Percentiles rank a stretch among this genome's conserved stretches.
phyloP scores from a whole-genome alignment of 257 asterid genomes.

The Nicotiana tabacum region DNA sequence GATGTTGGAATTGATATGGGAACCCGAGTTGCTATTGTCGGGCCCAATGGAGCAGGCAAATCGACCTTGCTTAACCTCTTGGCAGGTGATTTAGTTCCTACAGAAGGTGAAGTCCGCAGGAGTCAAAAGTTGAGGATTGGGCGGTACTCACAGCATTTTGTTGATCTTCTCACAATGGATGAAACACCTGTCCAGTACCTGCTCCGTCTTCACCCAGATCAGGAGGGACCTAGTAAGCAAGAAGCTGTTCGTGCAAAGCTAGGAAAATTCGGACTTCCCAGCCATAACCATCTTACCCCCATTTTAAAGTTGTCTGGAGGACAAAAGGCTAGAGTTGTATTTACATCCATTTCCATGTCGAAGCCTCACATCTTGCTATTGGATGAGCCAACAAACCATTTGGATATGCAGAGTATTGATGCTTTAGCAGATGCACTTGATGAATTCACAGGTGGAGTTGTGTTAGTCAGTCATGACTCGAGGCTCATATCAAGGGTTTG shows the following conservation, averaged over 20 bases:
- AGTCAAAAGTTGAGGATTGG: conserved; percentile 32
- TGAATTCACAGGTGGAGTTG: conserved; percentile 18
- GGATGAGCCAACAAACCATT: conserved; percentile 38
- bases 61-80: conserved; percentile 64
- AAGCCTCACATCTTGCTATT: conserved; percentile 32
- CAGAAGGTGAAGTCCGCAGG: conserved; percentile 29
- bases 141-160: conserved; percentile 25
- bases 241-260: conserved; percentile 29
- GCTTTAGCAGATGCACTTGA: conserved; percentile 28
- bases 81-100: conserved; percentile 43
- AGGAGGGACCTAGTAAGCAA: conserved; percentile 23
- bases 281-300: conserved; percentile 28
- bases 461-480: conserved; percentile 33
- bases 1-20: conserved; percentile 77
- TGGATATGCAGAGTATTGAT: conserved; percentile 38
- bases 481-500: conserved; percentile 35
- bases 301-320: conserved; percentile 28
- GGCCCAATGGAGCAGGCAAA: conserved; percentile 75
- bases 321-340: conserved; percentile 30
- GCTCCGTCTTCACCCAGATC: conserved; percentile 26
- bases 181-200: conserved; percentile 22
- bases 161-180: conserved; percentile 22
- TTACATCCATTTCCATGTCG: conserved; percentile 22
- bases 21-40: conserved; percentile 62
- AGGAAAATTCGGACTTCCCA: conserved; percentile 22